Evolutionary conservation across 176 grass and related monocot genomes (phyloP).

Genomic region (Rhynchospora breviuscula): DNA sequence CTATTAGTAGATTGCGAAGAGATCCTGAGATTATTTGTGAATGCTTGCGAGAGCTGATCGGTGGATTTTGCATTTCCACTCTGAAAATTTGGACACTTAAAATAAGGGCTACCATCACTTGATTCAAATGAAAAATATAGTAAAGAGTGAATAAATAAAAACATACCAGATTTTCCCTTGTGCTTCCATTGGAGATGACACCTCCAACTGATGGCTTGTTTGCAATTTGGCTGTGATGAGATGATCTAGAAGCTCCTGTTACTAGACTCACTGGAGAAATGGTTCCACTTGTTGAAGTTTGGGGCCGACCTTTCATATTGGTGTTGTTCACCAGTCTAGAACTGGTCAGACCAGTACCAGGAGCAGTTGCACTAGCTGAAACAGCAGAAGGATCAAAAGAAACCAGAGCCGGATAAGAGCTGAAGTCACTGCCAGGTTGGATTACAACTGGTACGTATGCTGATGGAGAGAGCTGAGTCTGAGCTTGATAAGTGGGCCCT

Average conservation of each 20-base stretch:
- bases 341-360: conserved; percentile 16
- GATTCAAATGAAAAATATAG: background rate
- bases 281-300: conserved; percentile 41
- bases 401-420: conserved; percentile 32
- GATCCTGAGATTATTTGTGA: conserved; percentile 4
- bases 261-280: conserved; percentile 25
- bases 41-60: background rate
- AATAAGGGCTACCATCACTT: background rate
- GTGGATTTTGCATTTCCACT: conserved; percentile 7
- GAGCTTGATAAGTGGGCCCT: conserved; percentile 39
- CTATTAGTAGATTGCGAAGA: background rate
- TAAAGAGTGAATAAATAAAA: background rate
- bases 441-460: conserved; percentile 46
- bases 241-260: conserved; percentile 23
- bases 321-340: conserved; percentile 34
- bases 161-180: conserved; percentile 10
- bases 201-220: conserved; percentile 32
- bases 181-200: background rate
- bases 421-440: conserved; percentile 42
- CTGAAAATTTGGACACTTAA: conserved; percentile 4
- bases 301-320: conserved; percentile 26
- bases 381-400: background rate
- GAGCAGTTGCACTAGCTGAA: conserved; percentile 16
- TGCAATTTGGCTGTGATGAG: conserved; percentile 39
- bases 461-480: conserved; percentile 37